phyloP scores from a whole-genome alignment of 208 protist species.

The Naegleria gruberi region DNA sequence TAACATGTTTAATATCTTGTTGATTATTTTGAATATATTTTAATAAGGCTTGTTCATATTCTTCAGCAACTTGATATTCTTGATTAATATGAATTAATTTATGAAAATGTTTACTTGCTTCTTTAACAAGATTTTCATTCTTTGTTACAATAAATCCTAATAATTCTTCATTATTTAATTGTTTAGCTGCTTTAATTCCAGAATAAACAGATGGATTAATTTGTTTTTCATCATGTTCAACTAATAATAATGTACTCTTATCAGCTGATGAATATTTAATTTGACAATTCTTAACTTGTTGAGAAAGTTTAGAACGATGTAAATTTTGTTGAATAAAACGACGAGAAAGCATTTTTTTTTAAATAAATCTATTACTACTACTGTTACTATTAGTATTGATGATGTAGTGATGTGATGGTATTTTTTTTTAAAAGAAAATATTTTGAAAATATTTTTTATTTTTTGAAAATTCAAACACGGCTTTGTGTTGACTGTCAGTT shows the following conservation, averaged over 20 bases:
- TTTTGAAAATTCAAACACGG: too few relatives aligned
- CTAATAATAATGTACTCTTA: background rate
- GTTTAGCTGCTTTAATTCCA: background rate
- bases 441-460: too few relatives aligned
- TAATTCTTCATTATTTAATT: background rate
- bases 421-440: too few relatives aligned
- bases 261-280: background rate
- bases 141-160: background rate
- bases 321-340: too few relatives aligned
- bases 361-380: too few relatives aligned
- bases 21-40: constrained; percentile 47
- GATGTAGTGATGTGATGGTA: too few relatives aligned
- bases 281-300: too few relatives aligned
- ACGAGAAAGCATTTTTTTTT: too few relatives aligned
- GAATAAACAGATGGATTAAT: background rate
- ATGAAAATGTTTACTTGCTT: background rate
- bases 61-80: constrained; percentile 67
- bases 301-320: too few relatives aligned
- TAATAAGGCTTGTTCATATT: constrained; percentile 55
- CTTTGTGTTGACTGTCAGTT: too few relatives aligned
- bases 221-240: background rate
- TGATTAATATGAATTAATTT: background rate
- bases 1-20: constrained; percentile 70
- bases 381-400: too few relatives aligned
- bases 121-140: background rate